Evolutionary conservation across 2,329 filamentous ascomycete genomes (phyloP).

Genomic region (Nigrospora sphaerica): DNA sequence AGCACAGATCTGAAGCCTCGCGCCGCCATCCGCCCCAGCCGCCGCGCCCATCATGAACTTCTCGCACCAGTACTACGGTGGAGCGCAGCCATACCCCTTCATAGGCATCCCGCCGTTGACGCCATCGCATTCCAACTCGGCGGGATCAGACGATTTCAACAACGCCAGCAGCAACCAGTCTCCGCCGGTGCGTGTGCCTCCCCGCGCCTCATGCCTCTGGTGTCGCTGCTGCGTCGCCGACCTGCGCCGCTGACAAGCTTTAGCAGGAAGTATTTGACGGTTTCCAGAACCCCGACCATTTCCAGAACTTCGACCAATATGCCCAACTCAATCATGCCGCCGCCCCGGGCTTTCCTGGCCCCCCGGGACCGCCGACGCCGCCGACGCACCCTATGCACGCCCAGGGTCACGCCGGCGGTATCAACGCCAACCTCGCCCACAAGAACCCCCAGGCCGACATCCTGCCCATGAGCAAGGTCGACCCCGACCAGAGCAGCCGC

Average conservation of each 20-base stretch:
- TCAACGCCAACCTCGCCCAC: constrained; percentile 8
- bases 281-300: constrained; percentile 40
- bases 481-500: constrained; percentile 28
- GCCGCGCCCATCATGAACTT: constrained; percentile 39
- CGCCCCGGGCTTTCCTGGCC: constrained; percentile 30
- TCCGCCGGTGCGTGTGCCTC: constrained; percentile 41
- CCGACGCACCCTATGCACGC: constrained; percentile 29
- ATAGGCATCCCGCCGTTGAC: constrained; percentile 46
- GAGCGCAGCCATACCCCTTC: constrained; percentile 46
- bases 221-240: constrained; percentile 3
- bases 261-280: constrained; percentile 43
- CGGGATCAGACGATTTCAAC: constrained; percentile 46
- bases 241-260: background rate
- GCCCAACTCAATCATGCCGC: constrained; percentile 31
- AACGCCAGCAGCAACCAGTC: constrained; percentile 49
- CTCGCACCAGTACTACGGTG: constrained; percentile 41
- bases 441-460: constrained; percentile 21
- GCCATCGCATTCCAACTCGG: constrained; percentile 48
- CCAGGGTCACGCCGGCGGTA: constrained; percentile 3
- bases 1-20: too few species aligned
- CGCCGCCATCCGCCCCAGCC: too few species aligned
- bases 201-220: constrained; percentile 8
- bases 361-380: constrained; percentile 46
- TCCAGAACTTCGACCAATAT: constrained; percentile 37
- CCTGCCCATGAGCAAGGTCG: constrained; percentile 28